Percentiles rank a stretch among this genome's conserved stretches.
Conservation (phyloP, 176 grass and related monocot species). For the Raddia guianensis region DNA sequence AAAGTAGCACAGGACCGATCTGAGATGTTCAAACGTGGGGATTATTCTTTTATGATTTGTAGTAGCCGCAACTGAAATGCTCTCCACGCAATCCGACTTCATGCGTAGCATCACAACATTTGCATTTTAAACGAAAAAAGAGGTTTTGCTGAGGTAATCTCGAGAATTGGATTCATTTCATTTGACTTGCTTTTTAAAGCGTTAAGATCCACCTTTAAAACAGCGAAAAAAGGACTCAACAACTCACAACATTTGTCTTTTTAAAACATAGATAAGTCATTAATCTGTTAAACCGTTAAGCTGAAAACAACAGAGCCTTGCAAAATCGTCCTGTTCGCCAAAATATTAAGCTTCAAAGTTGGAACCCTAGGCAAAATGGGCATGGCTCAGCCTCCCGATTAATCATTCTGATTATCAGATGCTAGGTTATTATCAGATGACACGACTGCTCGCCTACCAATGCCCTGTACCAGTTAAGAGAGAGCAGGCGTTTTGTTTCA, state of each 20-base stretch:
- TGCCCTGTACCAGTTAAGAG: no score
- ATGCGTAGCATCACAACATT: neutral
- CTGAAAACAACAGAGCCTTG: no score
- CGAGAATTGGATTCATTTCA: no score
- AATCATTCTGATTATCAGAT: neutral
- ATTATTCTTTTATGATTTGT: neutral
- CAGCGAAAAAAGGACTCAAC: no score
- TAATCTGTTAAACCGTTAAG: no score
- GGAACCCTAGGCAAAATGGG: neutral
- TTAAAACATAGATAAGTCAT: no score
- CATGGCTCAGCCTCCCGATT: neutral
- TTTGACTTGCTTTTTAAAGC: no score
- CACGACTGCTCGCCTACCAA: no score
- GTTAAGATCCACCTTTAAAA: no score
- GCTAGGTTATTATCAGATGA: no score
- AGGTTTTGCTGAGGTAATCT: neutral
- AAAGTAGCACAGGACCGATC: slow-evolving; percentile 18
- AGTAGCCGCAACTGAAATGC: neutral
- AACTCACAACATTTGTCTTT: no score
- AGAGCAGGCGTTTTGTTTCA: neutral
- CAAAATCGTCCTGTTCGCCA: neutral
- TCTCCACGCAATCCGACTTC: neutral
- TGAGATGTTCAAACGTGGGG: neutral
- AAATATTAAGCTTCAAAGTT: neutral
- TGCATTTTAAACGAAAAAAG: neutral